Evolutionary conservation across 202 grass and related monocot species (phyloP).

Genomic region (Eragrostis tef): DNA sequence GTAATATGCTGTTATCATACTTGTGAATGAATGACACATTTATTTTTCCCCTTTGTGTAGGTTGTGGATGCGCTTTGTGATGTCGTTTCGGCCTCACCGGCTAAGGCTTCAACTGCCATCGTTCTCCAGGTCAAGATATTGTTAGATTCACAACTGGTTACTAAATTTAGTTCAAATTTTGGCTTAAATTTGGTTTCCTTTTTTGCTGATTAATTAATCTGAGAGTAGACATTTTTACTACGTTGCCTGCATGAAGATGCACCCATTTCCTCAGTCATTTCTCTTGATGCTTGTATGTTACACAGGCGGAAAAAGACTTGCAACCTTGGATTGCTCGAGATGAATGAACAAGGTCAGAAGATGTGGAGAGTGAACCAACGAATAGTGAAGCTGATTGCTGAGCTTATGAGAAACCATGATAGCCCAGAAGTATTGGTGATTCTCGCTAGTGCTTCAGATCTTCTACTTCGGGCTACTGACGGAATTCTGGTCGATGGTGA

Average conservation of each 20-base stretch:
- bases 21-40: slow-evolving; percentile 35
- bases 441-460: slow-evolving; percentile 83
- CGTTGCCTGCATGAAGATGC: slow-evolving; percentile 16
- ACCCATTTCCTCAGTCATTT: slow-evolving; percentile 53
- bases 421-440: slow-evolving; percentile 88
- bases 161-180: slow-evolving; percentile 23
- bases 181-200: neutral
- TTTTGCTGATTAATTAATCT: slow-evolving; percentile 28
- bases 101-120: slow-evolving; percentile 91
- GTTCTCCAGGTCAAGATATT: slow-evolving; percentile 84
- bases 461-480: slow-evolving; percentile 94
- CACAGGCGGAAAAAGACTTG: slow-evolving; percentile 88
- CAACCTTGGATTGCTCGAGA: slow-evolving; percentile 98
- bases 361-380: slow-evolving; percentile 98
- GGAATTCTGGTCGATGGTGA: slow-evolving; percentile 98
- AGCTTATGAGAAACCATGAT: slow-evolving; percentile 97
- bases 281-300: slow-evolving; percentile 58
- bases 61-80: slow-evolving; percentile 99
- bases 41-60: slow-evolving; percentile 41
- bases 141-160: slow-evolving; percentile 32
- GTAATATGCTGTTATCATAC: slow-evolving; percentile 29
- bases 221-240: neutral
- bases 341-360: slow-evolving; percentile 88
- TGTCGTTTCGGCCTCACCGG: slow-evolving; percentile 94
- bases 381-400: slow-evolving; percentile 92